phyloP scores from a whole-genome alignment of 352 stramenopile genomes.

The Pythium aphanidermatum region DNA sequence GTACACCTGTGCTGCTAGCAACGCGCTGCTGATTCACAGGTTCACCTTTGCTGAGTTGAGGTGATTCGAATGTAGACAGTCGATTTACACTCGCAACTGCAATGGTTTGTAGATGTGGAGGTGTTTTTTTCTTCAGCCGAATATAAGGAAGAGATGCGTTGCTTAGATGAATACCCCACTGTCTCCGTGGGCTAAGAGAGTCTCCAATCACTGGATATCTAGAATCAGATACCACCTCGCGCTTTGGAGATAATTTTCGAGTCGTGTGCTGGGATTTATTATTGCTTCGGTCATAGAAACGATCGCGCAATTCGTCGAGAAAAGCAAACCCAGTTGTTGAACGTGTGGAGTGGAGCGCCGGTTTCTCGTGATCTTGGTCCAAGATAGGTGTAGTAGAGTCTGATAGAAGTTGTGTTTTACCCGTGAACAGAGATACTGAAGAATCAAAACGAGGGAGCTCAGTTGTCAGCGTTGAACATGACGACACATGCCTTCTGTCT shows the following conservation, averaged over 20 bases:
- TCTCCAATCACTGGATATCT: no score
- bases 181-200: constrained; percentile 22
- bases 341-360: constrained; percentile 7
- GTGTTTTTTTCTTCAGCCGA: constrained; percentile 55
- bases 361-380: neutral
- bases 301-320: constrained; percentile 26
- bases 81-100: constrained; percentile 12
- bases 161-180: constrained; percentile 56
- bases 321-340: constrained; percentile 18
- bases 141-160: constrained; percentile 63
- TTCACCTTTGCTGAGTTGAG: no score
- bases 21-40: no score
- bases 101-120: constrained; percentile 13
- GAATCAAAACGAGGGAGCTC: no score
- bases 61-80: no score
- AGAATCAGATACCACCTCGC: no score
- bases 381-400: neutral
- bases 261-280: no score
- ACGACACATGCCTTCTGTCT: no score
- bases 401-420: constrained; percentile 11
- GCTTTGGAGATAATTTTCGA: neutral
- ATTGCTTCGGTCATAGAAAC: constrained; percentile 18
- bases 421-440: constrained; percentile 1
- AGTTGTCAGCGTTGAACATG: no score
- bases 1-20: no score